phyloP scores from a whole-genome alignment of 1,139 yeast genomes.

The Zygosaccharomyces sapae region DNA sequence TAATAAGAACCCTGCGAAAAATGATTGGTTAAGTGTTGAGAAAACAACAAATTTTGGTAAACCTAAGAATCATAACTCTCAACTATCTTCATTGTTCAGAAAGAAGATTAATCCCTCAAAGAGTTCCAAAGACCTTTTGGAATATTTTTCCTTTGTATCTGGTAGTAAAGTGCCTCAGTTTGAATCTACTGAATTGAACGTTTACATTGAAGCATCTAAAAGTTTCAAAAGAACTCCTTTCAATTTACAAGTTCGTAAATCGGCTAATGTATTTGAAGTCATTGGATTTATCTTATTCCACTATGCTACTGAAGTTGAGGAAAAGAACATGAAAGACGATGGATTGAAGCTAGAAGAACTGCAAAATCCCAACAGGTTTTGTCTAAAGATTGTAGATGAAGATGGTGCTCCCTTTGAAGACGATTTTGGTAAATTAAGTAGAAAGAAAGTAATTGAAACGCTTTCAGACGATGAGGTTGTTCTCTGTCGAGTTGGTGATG shows the following conservation, averaged over 20 bases:
- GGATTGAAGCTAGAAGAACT: constrained; percentile 20
- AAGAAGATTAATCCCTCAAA: constrained; percentile 37
- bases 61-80: constrained; percentile 23
- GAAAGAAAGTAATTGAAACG: constrained; percentile 50
- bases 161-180: constrained; percentile 36
- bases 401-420: constrained; percentile 76
- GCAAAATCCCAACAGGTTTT: constrained; percentile 59
- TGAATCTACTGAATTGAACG: constrained; percentile 34
- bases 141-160: constrained; percentile 50
- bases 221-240: constrained; percentile 28
- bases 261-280: constrained; percentile 54
- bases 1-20: constrained; percentile 10
- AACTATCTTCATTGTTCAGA: constrained; percentile 34
- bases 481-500: constrained; percentile 45
- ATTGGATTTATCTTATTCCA: constrained; percentile 56
- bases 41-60: constrained; percentile 20
- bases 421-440: constrained; percentile 63
- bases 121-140: constrained; percentile 44
- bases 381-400: constrained; percentile 68
- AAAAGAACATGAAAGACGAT: constrained; percentile 22
- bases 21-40: constrained; percentile 24
- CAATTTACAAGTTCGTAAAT: constrained; percentile 42
- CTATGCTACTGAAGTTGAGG: constrained; percentile 25
- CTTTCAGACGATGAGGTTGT: constrained; percentile 70
- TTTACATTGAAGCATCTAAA: constrained; percentile 38